Evolutionary conservation across 202 grass and related monocot genomes (phyloP).

Genomic region (Cymbopogon flexuosus): DNA sequence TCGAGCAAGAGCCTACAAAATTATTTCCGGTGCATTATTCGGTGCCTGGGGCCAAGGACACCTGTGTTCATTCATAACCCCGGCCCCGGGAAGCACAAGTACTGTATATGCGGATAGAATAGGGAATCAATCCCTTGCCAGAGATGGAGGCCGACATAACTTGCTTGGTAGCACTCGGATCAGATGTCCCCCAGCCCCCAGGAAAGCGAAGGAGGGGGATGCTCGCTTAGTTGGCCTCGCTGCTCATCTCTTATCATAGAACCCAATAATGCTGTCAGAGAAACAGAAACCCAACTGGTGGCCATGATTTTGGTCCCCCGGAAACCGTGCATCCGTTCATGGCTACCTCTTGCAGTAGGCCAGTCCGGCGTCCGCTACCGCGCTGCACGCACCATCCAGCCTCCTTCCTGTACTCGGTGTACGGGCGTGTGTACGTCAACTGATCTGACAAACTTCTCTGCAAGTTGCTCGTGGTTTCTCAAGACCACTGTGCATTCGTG

Average conservation of each 20-base stretch:
- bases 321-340: constrained; percentile 1
- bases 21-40: not conserved
- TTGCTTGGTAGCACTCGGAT: constrained; percentile 20
- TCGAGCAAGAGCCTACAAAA: not conserved
- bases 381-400: not conserved
- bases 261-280: constrained; percentile 23
- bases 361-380: not conserved
- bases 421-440: constrained; percentile 14
- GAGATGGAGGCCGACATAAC: not conserved
- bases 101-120: not conserved
- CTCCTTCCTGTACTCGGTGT: not conserved
- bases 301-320: constrained; percentile 33
- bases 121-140: not conserved
- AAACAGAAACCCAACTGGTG: not conserved
- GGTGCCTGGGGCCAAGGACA: not conserved
- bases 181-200: not conserved
- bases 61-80: not conserved
- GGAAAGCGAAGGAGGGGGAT: constrained; percentile 1
- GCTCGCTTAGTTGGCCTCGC: not conserved
- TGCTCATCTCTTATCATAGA: not conserved
- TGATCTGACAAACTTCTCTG: not conserved
- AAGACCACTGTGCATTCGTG: not conserved
- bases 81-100: not conserved
- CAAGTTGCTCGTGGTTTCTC: not conserved
- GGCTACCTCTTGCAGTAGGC: not conserved